Conservation (phyloP, 805 yeast species). For the Starmerella khaoyaiensis region DNA sequence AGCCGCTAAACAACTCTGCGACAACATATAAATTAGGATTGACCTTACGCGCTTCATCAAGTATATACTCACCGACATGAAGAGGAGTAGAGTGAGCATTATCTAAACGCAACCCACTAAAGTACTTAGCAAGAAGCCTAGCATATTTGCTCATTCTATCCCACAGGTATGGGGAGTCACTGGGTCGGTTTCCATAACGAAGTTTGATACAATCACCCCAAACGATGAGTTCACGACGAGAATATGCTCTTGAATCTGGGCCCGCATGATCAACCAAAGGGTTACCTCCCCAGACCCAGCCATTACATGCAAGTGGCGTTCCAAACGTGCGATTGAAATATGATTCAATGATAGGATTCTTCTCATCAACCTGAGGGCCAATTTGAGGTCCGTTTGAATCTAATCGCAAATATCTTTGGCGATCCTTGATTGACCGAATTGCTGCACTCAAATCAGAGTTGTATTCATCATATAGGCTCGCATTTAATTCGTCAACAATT, state of each 20-base stretch:
- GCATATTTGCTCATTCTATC: constrained; percentile 71
- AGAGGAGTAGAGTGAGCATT: constrained; percentile 94
- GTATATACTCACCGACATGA: constrained; percentile 79
- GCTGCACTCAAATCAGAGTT: constrained; percentile 62
- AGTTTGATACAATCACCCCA: constrained; percentile 97
- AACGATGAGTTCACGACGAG: constrained; percentile 83
- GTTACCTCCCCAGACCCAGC: constrained; percentile 98
- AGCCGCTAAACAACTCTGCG: constrained; percentile 88
- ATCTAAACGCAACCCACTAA: constrained; percentile 84
- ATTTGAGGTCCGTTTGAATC: constrained; percentile 71
- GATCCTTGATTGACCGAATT: constrained; percentile 53
- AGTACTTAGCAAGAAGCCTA: constrained; percentile 53
- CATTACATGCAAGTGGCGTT: constrained; percentile 67
- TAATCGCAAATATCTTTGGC: constrained; percentile 63
- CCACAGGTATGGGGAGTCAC: constrained; percentile 87
- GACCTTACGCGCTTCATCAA: constrained; percentile 75
- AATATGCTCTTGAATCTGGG: constrained; percentile 57
- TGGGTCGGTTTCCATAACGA: constrained; percentile 63
- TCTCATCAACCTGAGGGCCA: constrained; percentile 44
- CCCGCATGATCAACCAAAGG: constrained; percentile 92
- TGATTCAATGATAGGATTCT: constrained; percentile 63
- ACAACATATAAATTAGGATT: constrained; percentile 84
- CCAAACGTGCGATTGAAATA: constrained; percentile 59
- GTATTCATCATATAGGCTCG: constrained; percentile 55
- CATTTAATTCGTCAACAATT: constrained; percentile 66